These are phyloP conservation scores for Aspergillus proliferans DNA, from an alignment of 2,329 filamentous ascomycete species.

Conservation along the genomic window DNA sequence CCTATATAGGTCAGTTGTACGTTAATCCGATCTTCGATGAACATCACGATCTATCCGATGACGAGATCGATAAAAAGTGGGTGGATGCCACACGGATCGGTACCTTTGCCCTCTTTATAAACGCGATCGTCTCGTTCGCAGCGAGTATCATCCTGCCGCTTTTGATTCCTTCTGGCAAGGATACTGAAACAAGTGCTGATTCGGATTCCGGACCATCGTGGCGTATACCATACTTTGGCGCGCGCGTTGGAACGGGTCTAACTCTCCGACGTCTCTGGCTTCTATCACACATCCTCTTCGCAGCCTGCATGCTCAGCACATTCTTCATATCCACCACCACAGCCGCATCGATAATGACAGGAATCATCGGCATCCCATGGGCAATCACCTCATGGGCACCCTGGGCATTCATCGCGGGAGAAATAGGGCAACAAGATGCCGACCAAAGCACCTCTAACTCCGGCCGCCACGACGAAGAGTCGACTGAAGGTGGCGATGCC, in stretches of 20 bases:
- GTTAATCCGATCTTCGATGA: constrained; percentile 71
- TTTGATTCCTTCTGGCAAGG: constrained; percentile 70
- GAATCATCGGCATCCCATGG: constrained; percentile 83
- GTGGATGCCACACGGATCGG: constrained; percentile 80
- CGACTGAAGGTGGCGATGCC: constrained; percentile 25
- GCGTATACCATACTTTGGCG: constrained; percentile 62
- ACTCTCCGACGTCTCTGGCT: constrained; percentile 88
- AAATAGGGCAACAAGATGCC: constrained; percentile 77
- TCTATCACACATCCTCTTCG: constrained; percentile 75
- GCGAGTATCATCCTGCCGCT: constrained; percentile 81
- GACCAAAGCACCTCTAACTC: constrained; percentile 48
- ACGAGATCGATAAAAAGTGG: constrained; percentile 72
- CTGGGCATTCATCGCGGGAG: constrained; percentile 88
- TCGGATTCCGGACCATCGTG: constrained; percentile 21
- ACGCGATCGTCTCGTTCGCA: constrained; percentile 74
- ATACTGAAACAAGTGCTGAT: constrained; percentile 2
- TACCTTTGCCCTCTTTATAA: constrained; percentile 85
- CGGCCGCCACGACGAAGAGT: constrained; percentile 24
- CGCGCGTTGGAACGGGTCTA: constrained; percentile 52
- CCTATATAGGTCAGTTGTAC: constrained; percentile 89
- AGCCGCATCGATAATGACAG: constrained; percentile 70
- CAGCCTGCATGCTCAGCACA: constrained; percentile 73
- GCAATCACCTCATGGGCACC: constrained; percentile 90
- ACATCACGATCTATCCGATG: constrained; percentile 70
- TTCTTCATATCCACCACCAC: constrained; percentile 67